phyloP scores from a whole-genome alignment of 139 green algal genomes.

The Diplosphaera chodatii region DNA sequence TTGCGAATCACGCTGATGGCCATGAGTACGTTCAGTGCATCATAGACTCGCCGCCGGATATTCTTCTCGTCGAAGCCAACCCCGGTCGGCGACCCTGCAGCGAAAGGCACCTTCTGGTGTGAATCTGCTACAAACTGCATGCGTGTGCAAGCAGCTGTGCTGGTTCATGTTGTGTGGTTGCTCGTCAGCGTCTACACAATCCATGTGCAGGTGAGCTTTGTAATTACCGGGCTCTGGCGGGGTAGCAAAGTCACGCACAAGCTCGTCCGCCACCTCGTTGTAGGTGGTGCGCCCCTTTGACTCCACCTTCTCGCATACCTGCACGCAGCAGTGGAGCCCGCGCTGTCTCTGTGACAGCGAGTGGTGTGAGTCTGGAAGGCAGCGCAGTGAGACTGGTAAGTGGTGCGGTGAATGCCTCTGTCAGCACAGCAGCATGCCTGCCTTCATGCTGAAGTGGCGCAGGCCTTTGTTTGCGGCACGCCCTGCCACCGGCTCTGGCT shows the following conservation, averaged over 20 bases:
- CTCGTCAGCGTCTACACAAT: too few species aligned
- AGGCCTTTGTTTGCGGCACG: slow-evolving; percentile 56
- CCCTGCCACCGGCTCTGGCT: not conserved
- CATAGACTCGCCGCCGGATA: slow-evolving; percentile 90
- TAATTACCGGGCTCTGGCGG: not conserved
- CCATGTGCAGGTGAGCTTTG: too few species aligned
- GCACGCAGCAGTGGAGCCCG: slow-evolving; percentile 3
- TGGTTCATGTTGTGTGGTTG: too few species aligned
- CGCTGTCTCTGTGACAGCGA: too few species aligned
- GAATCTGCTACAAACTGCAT: too few species aligned
- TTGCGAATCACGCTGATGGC: slow-evolving; percentile 90
- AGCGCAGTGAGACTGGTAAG: too few species aligned
- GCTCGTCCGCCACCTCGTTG: slow-evolving; percentile 93
- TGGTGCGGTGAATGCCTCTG: not conserved
- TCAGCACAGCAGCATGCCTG: not conserved
- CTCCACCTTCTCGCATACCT: slow-evolving; percentile 89
- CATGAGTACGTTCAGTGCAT: slow-evolving; percentile 97
- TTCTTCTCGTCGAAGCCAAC: slow-evolving; percentile 84
- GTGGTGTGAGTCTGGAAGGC: too few species aligned
- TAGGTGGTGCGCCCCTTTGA: slow-evolving; percentile 81
- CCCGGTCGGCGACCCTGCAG: slow-evolving; percentile 25
- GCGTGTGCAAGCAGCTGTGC: too few species aligned
- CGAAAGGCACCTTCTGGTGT: too few species aligned
- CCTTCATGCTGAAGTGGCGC: slow-evolving; percentile 77
- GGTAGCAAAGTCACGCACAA: slow-evolving; percentile 63